Evolutionary conservation across 1,284 basidiomycete genomes (phyloP), one percentile per base, ranked within the genome.

Genomic region (Ustilago trichophora): DNA sequence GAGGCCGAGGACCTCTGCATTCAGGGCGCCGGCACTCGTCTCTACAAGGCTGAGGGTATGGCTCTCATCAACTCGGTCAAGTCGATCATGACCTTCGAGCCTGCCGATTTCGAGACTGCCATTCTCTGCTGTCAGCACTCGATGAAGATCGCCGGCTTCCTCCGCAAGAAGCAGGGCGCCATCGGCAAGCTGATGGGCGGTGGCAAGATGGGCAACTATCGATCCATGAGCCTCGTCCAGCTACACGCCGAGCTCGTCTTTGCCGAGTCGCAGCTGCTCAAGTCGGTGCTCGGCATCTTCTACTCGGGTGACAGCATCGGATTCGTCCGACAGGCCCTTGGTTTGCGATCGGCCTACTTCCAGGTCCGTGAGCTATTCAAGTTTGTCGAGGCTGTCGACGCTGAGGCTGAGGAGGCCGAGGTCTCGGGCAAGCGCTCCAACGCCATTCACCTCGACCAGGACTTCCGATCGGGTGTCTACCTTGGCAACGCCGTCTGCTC

Each of bases 201-300:
- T 48, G 64, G 62, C 57, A 73, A 73, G 54, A 58, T 62, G 55
- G 46, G 41, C 51, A 56, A 56, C 29, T 66, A 93, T 74, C 87
- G 87, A 73, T 84, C 85, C 43, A 97, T 98, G 94, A 90, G 90
- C 0, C 82, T 86, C 0, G 86, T 94, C 6, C 91, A 98, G 82
- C 86, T 91, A 35, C 95, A 98, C 75, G 94, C 95, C 4, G 95
- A 98, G 83, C 86, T 98, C 21, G 88, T 92, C 4, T 96, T 91
- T 67, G 93, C 93, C 0, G 95, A 98, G 83, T 90, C 88, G 66
- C 81, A 91, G 57, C 89, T 92, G 65, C 88, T 92, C 82, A 93
- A 92, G 63, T 72, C 91, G 2, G 82, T 93, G 2, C 84, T 93
- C 7, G 91, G 91, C 0, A 90, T 93, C 72, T 87, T 92, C 22